These are phyloP conservation scores for Astrothelium macrocarpum DNA, from an alignment of 495 filamentous ascomycete genomes.

Conservation along the genomic window DNA sequence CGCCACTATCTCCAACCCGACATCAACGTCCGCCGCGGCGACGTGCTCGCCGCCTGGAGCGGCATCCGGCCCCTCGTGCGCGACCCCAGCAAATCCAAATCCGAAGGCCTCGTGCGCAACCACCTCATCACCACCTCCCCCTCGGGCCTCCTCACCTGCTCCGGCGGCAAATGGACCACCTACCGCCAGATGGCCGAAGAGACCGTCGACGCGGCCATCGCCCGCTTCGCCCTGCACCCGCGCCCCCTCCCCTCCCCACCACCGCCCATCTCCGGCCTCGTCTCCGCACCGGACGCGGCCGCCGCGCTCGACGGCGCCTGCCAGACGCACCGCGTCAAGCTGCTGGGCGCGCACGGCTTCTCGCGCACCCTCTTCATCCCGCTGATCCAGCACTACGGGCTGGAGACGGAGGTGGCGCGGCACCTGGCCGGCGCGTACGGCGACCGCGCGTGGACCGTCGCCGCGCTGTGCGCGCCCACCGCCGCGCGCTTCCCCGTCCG, in stretches of 20 bases:
- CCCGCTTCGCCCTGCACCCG: slow-evolving; percentile 56
- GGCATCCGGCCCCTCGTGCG: slow-evolving; percentile 90
- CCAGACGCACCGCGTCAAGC: slow-evolving; percentile 81
- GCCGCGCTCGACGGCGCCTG: slow-evolving; percentile 75
- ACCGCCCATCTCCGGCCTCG: slow-evolving; percentile 67
- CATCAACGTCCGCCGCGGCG: slow-evolving; percentile 86
- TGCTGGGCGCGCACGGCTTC: slow-evolving; percentile 90
- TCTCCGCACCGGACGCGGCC: slow-evolving; percentile 37
- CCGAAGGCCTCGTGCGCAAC: slow-evolving; percentile 89
- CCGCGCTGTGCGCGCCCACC: slow-evolving; percentile 71
- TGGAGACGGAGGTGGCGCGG: slow-evolving; percentile 91
- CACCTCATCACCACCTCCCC: slow-evolving; percentile 81
- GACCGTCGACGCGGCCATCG: slow-evolving; percentile 82
- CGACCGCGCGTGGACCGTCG: slow-evolving; percentile 93
- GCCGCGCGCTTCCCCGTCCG: slow-evolving; percentile 78
- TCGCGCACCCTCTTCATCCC: slow-evolving; percentile 97
- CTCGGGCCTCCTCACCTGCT: slow-evolving; percentile 83
- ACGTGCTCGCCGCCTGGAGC: slow-evolving; percentile 93
- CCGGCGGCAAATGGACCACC: slow-evolving; percentile 98
- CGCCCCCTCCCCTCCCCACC: slow-evolving; percentile 47
- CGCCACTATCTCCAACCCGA: slow-evolving; percentile 82
- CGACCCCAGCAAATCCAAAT: slow-evolving; percentile 88
- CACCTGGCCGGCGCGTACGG: slow-evolving; percentile 86
- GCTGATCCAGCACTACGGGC: slow-evolving; percentile 90
- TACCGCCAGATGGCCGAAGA: slow-evolving; percentile 99